Evolutionary conservation across 192 early-diverging fungal genomes (phyloP), one percentile per base, ranked within the genome.

Genomic region (Backusella circina): DNA sequence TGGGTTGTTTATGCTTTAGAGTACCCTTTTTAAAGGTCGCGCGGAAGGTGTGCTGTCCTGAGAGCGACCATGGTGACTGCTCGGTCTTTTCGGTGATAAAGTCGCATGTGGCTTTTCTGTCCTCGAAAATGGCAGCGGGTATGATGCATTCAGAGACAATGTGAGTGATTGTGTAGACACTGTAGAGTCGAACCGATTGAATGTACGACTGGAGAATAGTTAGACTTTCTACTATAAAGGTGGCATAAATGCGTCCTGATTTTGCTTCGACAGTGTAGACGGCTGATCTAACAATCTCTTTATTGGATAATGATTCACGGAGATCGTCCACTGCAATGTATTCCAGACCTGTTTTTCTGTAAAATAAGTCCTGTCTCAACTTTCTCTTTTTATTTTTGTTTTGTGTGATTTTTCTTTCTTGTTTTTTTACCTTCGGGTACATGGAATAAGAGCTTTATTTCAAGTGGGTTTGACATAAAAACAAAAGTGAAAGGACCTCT

Each of bases 1-100:
- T 68, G n/a, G 66, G 38, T 16, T n/a, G 15, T 13, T 38, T 67
- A 57, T 78, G 71, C 30, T 71, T 44, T 13, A 78, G 10, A 7
- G 69, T 47, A 1, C 35, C 66, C 31, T 78, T 78, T 31, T 70
- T 35, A 36, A 78, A 78, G 2, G 72, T 78, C 2, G 77, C 77
- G 15, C 77, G 64, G 41, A 78, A 78, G 10, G 70, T 65, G 6
- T 67, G 23, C 35, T 38, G 35, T 1, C 21, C 35, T 1, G 54
- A 23, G 16, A 23, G 30, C 1, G 37, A 32, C 75, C 75, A 77
- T n/a, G 33, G 54, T 23, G 41, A 21, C 13, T 21, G 23, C 8
- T 30, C 23, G 6, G 75, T 71, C 16, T 28, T 28, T 37, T 77
- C 33, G 9, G 18, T 65, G 47, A 71, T 33, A 31, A 35, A 67